Conservation (phyloP, 2,329 filamentous ascomycete genomes). For the Aspergillus pseudoglaucus region DNA sequence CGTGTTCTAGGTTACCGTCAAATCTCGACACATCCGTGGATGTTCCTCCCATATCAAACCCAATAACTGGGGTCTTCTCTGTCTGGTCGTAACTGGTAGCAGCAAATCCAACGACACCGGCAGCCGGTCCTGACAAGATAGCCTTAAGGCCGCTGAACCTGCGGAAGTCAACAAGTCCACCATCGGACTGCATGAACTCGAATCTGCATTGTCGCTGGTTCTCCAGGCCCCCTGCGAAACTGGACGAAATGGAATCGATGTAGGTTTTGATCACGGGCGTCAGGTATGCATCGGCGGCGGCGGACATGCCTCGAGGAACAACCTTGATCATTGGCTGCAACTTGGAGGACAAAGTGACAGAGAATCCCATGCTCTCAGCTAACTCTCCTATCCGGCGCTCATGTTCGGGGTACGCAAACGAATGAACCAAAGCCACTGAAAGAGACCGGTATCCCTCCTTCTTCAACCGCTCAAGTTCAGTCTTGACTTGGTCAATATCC, state of each 20-base stretch:
- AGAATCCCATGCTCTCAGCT: constrained; percentile 72
- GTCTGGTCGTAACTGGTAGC: constrained; percentile 81
- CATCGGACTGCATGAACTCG: constrained; percentile 95
- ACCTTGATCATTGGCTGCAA: constrained; percentile 83
- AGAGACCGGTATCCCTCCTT: constrained; percentile 68
- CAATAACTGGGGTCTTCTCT: constrained; percentile 79
- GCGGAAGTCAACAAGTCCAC: constrained; percentile 53
- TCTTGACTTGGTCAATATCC: constrained; percentile 46
- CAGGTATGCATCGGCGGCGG: constrained; percentile 72
- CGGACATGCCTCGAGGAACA: constrained; percentile 68
- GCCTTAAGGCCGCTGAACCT: constrained; percentile 78
- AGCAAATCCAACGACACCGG: constrained; percentile 88
- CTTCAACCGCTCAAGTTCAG: constrained; percentile 60
- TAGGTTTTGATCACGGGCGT: constrained; percentile 75
- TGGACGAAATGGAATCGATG: constrained; percentile 49
- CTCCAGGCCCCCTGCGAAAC: constrained; percentile 72
- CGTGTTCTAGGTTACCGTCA: constrained; percentile 79
- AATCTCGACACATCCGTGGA: constrained; percentile 83
- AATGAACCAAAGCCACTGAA: constrained; percentile 82
- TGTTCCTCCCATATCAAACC: constrained; percentile 93
- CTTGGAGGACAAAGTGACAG: constrained; percentile 70
- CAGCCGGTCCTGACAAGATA: constrained; percentile 86
- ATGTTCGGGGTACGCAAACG: constrained; percentile 82
- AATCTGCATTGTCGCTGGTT: constrained; percentile 69
- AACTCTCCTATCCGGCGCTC: constrained; percentile 72